These are phyloP conservation scores for Penicillium sp. DNA, from an alignment of 2,329 filamentous ascomycete species.

Conservation along the genomic window DNA sequence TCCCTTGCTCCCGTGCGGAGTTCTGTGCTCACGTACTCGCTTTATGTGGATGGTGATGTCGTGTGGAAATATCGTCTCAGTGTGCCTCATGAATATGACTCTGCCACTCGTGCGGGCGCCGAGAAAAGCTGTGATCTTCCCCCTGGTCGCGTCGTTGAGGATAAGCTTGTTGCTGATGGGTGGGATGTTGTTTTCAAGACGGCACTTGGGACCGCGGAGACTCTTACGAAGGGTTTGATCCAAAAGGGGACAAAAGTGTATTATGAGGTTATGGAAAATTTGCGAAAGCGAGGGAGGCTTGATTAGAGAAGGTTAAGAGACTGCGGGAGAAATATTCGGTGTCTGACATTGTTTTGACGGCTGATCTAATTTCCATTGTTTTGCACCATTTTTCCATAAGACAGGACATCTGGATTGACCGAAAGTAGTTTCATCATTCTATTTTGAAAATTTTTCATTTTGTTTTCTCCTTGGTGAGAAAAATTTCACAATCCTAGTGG, in stretches of 20 bases:
- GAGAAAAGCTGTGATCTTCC: constrained; percentile 20
- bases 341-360: neutral
- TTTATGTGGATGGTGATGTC: constrained; percentile 79
- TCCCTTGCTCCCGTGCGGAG: constrained; percentile 19
- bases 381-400: neutral
- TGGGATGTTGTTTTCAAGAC: constrained; percentile 23
- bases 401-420: no score
- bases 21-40: constrained; percentile 72
- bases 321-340: neutral
- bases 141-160: constrained; percentile 34
- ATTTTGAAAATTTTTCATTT: no score
- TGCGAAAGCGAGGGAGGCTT: constrained; percentile 19
- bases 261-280: constrained; percentile 16
- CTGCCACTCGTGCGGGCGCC: neutral
- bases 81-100: constrained; percentile 29
- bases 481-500: no score
- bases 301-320: constrained; percentile 3
- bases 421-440: no score
- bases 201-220: constrained; percentile 21
- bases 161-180: constrained; percentile 20
- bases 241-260: constrained; percentile 12
- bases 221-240: constrained; percentile 9
- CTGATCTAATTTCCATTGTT: neutral
- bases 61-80: constrained; percentile 61
- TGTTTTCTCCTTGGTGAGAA: no score